phyloP scores from a whole-genome alignment of 352 stramenopile genomes.

The Pythium periplocum region DNA sequence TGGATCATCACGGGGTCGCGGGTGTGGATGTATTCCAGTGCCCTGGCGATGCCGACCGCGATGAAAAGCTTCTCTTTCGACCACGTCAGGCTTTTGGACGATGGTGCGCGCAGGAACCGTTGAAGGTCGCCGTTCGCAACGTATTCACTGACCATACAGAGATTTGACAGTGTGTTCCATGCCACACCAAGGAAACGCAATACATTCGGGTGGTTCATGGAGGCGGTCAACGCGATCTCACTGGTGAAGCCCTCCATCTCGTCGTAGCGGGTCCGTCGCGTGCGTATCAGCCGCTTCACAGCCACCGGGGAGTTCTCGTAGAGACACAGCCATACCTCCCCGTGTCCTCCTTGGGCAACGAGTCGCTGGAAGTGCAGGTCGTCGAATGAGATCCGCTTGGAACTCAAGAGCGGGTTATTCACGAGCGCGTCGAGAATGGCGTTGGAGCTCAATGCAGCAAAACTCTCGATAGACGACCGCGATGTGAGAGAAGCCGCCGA shows the following conservation, averaged over 20 bases:
- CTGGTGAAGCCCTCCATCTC: constrained; percentile 19
- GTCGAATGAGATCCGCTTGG: constrained; percentile 15
- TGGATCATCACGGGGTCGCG: constrained; percentile 32
- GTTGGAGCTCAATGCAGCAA: constrained; percentile 6
- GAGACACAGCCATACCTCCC: constrained; percentile 22
- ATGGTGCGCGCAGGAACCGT: constrained; percentile 12
- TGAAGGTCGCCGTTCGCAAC: constrained; percentile 19
- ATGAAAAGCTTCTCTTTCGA: constrained; percentile 36
- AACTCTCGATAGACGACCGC: constrained; percentile 8
- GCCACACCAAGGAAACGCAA: constrained; percentile 18
- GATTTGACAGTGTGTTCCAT: constrained; percentile 15
- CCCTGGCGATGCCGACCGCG: constrained; percentile 35
- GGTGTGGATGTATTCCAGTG: constrained; percentile 41
- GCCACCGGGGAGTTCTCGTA: constrained; percentile 13
- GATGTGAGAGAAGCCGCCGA: not conserved
- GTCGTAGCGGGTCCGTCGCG: constrained; percentile 7
- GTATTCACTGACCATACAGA: constrained; percentile 22
- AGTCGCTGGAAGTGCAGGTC: constrained; percentile 19
- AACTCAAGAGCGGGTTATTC: constrained; percentile 16
- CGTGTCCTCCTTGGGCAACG: constrained; percentile 18
- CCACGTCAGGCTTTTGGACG: constrained; percentile 20
- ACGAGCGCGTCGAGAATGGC: constrained; percentile 15
- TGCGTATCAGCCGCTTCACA: constrained; percentile 21
- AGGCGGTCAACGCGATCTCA: constrained; percentile 23
- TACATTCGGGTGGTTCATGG: constrained; percentile 21